Base-by-base conservation (phyloP, 2,329 filamentous ascomycete genomes). In the Neocatenulostroma microsporum region DNA sequence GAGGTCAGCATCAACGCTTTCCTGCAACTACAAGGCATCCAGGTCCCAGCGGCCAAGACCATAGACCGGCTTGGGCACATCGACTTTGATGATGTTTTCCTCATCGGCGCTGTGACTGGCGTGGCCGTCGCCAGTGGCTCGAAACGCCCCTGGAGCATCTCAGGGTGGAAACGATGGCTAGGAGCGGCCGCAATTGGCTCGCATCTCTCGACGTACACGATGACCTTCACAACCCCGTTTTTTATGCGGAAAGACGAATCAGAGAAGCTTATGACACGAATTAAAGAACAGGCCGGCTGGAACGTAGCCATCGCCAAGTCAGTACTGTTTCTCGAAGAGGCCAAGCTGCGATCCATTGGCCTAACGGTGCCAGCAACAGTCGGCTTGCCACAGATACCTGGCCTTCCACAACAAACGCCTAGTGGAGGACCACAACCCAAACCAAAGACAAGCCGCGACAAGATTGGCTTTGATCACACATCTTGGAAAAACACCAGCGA, bases 141-240 rank as follows among this genome's bases (percentile, higher is more conserved):
- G 10, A 21, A 13, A 25, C 17, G 21, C 10, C 21, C 32, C 3
- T 34, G 32, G 32, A 19, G 15, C 21, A 17, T 34, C 9, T 3
- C 32, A 4, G 32, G 32, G 3, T 34, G 32, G 32, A 25, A 26
- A 13, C 21, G 32, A 4, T 21, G 10, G 9, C 4, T 34, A 4
- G 32, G 32, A 6, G 32, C 32, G 15, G 32, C 14, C 11, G 32
- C 11, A 5, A 9, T 34, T 25, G 20, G 32, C n/a, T n/a, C n/a
- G n/a, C n/a, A n/a, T n/a, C n/a, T n/a, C n/a, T n/a, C n/a, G n/a
- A n/a, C n/a, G n/a, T n/a, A n/a, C n/a, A n/a, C n/a, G n/a, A n/a
- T n/a, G 7, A 17, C 21, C 13, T 9, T 23, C 6, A 11, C n/a
- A 21, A 21, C 31, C 5, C 7, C 24, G n/a, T 15, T 25, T 14